Percentiles rank a stretch among this genome's conserved stretches.
Evolutionary conservation across 2,329 filamentous ascomycete genomes (phyloP).

Genomic region (Aspergillus sp.): DNA sequence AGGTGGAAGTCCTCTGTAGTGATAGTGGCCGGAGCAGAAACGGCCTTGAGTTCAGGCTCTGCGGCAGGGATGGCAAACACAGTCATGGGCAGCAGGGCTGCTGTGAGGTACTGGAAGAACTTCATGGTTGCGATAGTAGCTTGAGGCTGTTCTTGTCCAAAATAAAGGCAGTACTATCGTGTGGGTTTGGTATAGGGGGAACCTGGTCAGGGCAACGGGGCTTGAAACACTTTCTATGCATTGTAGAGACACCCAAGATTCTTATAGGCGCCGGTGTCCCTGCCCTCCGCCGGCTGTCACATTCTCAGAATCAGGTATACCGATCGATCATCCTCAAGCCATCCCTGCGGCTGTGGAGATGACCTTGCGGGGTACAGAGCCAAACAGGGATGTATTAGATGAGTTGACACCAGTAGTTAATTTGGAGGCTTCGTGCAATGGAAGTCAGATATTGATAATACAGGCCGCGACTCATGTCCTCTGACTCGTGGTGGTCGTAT

Average conservation of each 20-base stretch:
- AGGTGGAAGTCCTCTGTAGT: slow-evolving; percentile 4
- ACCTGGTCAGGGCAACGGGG: background rate
- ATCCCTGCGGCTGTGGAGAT: slow-evolving; percentile 5
- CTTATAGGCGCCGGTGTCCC: slow-evolving; percentile 2
- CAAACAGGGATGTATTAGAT: background rate
- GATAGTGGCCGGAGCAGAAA: background rate
- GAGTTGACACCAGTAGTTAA: background rate
- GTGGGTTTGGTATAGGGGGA: background rate
- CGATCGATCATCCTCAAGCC: background rate
- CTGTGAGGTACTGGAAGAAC: slow-evolving; percentile 11
- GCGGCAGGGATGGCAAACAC: slow-evolving; percentile 9
- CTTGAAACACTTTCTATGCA: background rate
- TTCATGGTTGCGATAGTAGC: slow-evolving; percentile 4
- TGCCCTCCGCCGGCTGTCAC: slow-evolving; percentile 2
- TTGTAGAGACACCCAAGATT: background rate
- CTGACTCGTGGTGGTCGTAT: too few species aligned
- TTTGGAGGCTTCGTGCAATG: background rate
- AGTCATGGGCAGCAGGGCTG: slow-evolving; percentile 11
- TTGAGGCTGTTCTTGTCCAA: background rate
- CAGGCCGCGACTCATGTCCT: too few species aligned
- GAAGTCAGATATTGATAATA: background rate
- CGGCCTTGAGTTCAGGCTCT: slow-evolving; percentile 9
- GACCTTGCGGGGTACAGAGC: slow-evolving; percentile 5
- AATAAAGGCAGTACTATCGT: background rate
- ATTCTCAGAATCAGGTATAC: slow-evolving; percentile 1